Evolutionary conservation across 768 basidiomycete species (phyloP).

Genomic region (Clathrus columnatus): DNA sequence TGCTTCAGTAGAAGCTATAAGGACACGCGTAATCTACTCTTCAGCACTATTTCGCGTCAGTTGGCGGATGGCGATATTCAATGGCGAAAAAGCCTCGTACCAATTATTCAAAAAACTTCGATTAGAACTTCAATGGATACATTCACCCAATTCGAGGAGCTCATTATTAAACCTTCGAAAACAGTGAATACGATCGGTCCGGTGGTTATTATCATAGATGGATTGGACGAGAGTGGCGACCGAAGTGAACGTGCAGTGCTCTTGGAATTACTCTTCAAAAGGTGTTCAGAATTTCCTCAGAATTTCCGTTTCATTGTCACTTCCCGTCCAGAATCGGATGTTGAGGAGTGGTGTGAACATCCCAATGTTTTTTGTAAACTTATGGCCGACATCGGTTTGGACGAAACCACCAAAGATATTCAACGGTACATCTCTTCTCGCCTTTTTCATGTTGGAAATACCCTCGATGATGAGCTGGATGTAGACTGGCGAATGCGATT

Average conservation of each 20-base stretch:
- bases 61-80: neutral
- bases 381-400: neutral
- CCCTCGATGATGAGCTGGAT: neutral
- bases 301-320: neutral
- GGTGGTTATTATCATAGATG: constrained; percentile 28
- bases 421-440: neutral
- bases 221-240: constrained; percentile 21
- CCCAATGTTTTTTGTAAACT: neutral
- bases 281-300: neutral
- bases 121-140: neutral
- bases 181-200: constrained; percentile 16
- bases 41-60: constrained; percentile 13
- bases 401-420: neutral
- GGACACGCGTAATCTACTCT: neutral
- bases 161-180: neutral
- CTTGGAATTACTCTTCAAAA: neutral
- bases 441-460: neutral
- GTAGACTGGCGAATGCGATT: neutral
- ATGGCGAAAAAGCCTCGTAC: neutral
- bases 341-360: neutral
- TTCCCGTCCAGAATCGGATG: constrained; percentile 1
- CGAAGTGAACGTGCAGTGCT: neutral
- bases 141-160: neutral
- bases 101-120: neutral
- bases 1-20: neutral